Conservation (phyloP, 1,284 basidiomycete species). For the Ganoderma resinaceum region DNA sequence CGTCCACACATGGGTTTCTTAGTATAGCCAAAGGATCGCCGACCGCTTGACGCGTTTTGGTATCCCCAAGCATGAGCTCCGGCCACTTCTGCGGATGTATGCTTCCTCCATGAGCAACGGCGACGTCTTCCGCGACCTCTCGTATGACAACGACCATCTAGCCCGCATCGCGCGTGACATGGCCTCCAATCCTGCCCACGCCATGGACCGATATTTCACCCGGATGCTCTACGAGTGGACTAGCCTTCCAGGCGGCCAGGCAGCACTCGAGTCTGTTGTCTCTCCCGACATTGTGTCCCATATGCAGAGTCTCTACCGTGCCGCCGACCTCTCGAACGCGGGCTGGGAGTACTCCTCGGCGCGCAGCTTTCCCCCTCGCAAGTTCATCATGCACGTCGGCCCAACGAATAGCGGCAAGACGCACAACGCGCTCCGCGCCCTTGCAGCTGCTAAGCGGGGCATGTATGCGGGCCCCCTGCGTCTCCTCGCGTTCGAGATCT, state of each 20-base stretch:
- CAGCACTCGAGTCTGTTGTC: constrained; percentile 35
- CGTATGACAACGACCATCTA: constrained; percentile 46
- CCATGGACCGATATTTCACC: constrained; percentile 44
- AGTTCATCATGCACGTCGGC: constrained; percentile 94
- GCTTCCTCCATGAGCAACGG: constrained; percentile 41
- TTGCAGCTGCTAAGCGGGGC: constrained; percentile 79
- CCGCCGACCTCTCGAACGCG: constrained; percentile 49
- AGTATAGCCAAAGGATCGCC: neutral
- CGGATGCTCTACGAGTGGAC: constrained; percentile 61
- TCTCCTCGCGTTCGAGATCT: constrained; percentile 95
- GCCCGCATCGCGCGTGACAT: constrained; percentile 37
- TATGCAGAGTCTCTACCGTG: constrained; percentile 48
- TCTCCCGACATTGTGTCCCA: constrained; percentile 40
- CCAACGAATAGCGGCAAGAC: constrained; percentile 99
- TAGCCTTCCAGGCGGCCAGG: constrained; percentile 40
- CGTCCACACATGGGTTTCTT: constrained; percentile 39
- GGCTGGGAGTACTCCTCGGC: constrained; percentile 49
- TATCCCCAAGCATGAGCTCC: constrained; percentile 44
- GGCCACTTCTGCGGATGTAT: constrained; percentile 47
- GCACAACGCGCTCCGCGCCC: constrained; percentile 88
- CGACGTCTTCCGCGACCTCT: constrained; percentile 43
- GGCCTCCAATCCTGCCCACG: constrained; percentile 29
- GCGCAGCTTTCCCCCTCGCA: constrained; percentile 58
- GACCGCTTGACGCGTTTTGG: constrained; percentile 52
- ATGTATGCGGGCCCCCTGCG: constrained; percentile 93